phyloP scores from a whole-genome alignment of 2,329 filamentous ascomycete species.

The Xylariaceae sp. region DNA sequence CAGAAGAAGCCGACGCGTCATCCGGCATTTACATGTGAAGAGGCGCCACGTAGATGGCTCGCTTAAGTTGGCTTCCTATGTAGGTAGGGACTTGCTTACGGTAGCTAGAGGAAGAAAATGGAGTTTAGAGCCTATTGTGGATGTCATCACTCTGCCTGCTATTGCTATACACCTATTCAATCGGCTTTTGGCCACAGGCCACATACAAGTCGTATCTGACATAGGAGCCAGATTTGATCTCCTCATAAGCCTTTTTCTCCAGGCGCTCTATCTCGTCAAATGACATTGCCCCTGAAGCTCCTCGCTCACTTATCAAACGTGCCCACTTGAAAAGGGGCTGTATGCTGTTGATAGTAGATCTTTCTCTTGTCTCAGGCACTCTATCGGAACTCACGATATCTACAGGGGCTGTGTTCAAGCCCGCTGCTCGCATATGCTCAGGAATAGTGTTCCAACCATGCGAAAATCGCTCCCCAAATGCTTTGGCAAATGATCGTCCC shows the following conservation, averaged over 20 bases:
- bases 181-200: constrained; percentile 1
- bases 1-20: too few species aligned
- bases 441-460: constrained; percentile 15
- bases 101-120: too few species aligned
- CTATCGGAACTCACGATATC: constrained; percentile 15
- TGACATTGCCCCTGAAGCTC: constrained; percentile 1
- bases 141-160: too few species aligned
- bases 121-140: too few species aligned
- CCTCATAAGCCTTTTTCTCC: constrained; percentile 6
- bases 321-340: constrained; percentile 6
- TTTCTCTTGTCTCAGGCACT: constrained; percentile 11
- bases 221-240: constrained; percentile 12
- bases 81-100: too few species aligned
- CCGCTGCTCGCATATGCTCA: constrained; percentile 8
- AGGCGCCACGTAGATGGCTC: too few species aligned
- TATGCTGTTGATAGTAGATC: neutral
- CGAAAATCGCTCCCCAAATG: constrained; percentile 5
- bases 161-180: too few species aligned
- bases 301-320: constrained; percentile 6
- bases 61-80: too few species aligned
- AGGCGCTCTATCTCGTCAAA: constrained; percentile 1
- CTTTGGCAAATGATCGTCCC: neutral
- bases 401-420: neutral
- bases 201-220: constrained; percentile 12
- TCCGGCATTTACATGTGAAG: too few species aligned